A percentile compares a stretch with the other conserved stretches of the same genome.
phyloP scores from a whole-genome alignment of 805 yeast genomes.

The Pichia rugopelliculosa region DNA sequence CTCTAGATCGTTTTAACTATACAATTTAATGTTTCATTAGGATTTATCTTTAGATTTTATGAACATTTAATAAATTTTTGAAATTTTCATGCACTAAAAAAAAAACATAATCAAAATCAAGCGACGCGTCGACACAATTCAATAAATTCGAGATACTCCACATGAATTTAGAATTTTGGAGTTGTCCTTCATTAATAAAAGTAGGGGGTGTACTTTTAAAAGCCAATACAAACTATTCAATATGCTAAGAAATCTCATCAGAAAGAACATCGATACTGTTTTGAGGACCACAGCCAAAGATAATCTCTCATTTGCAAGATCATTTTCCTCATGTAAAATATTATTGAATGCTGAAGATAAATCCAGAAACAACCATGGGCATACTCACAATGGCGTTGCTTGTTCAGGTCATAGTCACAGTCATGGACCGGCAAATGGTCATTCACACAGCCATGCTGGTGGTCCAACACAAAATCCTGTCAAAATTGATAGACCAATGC shows the following conservation, averaged over 20 bases:
- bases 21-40: too few relatives aligned
- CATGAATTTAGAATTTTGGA: too few relatives aligned
- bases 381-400: slow-evolving; percentile 11
- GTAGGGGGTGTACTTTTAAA: too few relatives aligned
- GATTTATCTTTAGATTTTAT: too few relatives aligned
- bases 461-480: slow-evolving; percentile 2
- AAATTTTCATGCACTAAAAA: neutral
- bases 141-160: neutral
- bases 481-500: slow-evolving; percentile 66
- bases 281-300: neutral
- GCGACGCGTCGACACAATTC: neutral
- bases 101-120: too few relatives aligned
- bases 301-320: neutral
- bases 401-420: slow-evolving; percentile 12
- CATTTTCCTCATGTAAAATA: neutral
- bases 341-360: neutral
- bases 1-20: too few relatives aligned
- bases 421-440: neutral
- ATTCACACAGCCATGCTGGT: slow-evolving; percentile 1
- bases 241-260: neutral
- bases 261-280: neutral
- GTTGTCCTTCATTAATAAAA: too few relatives aligned
- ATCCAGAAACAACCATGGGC: slow-evolving; percentile 1
- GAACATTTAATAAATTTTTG: neutral
- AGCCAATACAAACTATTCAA: too few relatives aligned